Conservation (phyloP, 1,284 basidiomycete species). For the Mycena sp. region DNA sequence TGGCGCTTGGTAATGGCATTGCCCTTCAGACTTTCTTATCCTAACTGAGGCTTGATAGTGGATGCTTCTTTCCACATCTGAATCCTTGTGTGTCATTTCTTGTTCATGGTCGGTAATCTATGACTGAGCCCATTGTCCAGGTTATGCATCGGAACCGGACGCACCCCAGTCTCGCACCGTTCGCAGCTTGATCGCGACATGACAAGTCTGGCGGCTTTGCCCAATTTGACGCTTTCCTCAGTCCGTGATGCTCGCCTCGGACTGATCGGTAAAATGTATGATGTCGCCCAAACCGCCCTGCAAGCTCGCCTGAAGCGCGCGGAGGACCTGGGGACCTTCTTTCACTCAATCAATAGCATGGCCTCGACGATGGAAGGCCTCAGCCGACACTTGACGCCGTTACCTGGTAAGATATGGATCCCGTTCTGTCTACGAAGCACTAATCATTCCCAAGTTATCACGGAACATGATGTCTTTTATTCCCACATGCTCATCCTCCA, state of each 20-base stretch:
- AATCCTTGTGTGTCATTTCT: conserved; percentile 48
- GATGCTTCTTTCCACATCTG: conserved; percentile 48
- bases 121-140: too few relatives aligned
- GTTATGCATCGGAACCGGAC: conserved; percentile 52
- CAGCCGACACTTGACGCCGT: conserved; percentile 47
- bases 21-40: conserved; percentile 13
- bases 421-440: too few relatives aligned
- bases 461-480: conserved; percentile 49
- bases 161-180: conserved; percentile 45
- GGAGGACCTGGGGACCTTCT: conserved; percentile 11
- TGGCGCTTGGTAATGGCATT: conserved; percentile 47
- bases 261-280: conserved; percentile 45
- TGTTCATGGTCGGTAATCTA: too few relatives aligned
- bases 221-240: conserved; percentile 26
- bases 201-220: conserved; percentile 38
- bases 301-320: conserved; percentile 38
- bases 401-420: conserved; percentile 49
- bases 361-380: conserved; percentile 47
- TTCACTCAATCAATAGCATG: conserved; percentile 1
- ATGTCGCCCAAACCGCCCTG: conserved; percentile 42
- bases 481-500: conserved; percentile 47
- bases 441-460: conserved; percentile 33
- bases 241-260: conserved; percentile 48
- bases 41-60: conserved; percentile 51
- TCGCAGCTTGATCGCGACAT: conserved; percentile 40